A percentile compares a stretch with the other conserved stretches of the same genome.
These are phyloP conservation scores for Adansonia rubrostipa DNA, from an alignment of 441 rosid species.

Conservation along the genomic window DNA sequence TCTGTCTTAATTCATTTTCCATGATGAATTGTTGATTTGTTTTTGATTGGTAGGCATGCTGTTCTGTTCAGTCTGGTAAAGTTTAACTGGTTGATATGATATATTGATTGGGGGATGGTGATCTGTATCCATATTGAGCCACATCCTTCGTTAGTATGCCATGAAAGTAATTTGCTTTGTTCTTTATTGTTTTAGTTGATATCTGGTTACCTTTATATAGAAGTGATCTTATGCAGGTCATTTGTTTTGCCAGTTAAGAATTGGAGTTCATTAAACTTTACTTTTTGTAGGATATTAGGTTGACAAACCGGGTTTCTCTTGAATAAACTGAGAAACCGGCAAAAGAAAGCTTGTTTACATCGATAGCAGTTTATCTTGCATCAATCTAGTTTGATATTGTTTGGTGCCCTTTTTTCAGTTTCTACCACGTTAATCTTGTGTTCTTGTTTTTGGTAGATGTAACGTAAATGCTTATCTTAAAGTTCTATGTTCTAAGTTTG, in stretches of 20 bases:
- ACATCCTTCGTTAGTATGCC: not conserved
- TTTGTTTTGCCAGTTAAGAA: constrained; percentile 4
- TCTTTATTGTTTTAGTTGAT: constrained; percentile 8
- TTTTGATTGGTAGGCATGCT: not conserved
- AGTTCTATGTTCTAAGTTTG: not conserved
- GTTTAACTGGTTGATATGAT: not conserved
- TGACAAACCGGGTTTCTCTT: not conserved
- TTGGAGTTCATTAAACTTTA: not conserved
- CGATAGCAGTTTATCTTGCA: not conserved
- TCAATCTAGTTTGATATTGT: not conserved
- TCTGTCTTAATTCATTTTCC: not conserved
- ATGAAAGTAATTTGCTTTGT: not conserved
- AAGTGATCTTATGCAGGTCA: not conserved
- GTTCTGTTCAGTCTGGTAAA: not conserved
- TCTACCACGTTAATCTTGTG: not conserved
- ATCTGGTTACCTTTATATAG: not conserved
- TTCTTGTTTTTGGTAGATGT: not conserved
- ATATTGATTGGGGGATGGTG: not conserved
- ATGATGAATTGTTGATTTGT: not conserved
- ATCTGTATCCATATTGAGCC: not conserved
- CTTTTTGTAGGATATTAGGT: not conserved
- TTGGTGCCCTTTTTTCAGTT: not conserved
- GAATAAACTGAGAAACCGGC: not conserved
- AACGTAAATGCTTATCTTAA: not conserved
- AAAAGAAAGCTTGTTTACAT: not conserved